Base-by-base conservation (phyloP, 345 rosid species). In the Moricandia arvensis region DNA sequence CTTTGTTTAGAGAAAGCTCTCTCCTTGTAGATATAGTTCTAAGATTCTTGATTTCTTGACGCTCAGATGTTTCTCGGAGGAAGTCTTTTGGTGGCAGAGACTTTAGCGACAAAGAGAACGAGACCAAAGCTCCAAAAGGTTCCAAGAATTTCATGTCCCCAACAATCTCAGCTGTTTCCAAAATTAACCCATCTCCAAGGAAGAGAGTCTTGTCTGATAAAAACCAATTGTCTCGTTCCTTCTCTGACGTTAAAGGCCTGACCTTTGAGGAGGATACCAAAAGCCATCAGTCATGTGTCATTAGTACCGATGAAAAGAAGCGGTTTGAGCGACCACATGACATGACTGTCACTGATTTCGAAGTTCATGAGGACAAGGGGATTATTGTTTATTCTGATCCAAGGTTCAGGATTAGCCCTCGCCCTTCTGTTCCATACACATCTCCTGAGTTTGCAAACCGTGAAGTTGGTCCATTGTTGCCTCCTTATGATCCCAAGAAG, bases 131-230 rank as follows among this genome's bases (percentile, higher is more conserved):
- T 45, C 76, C 82, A 30, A 93, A 80, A 70, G 76, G 84, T 54
- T 60, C 84, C 17, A 93, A 87, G 87, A 80, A 88, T 80, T 93
- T 93, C 81, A 93, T 88, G 98, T 87, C 91, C 58, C 97, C 97
- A 10, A 93, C 98, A 27, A 87, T 91, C 18, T 89, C 97, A 63
- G 96, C 98, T 0, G 93, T 84, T 71, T 93, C 96, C 8, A 91
- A 93, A n/a, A n/a, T n/a, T n/a, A n/a, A n/a, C n/a, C n/a, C n/a
- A n/a, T n/a, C n/a, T n/a, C n/a, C n/a, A n/a, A 88, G 87, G 82
- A 93, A 89, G 87, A 88, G 80, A 74, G 76, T 93, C 7, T 86
- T 93, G 80, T 71, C 80, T 1, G 96, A 93, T 51, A 87, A 77
- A 74, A 89, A 86, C 18, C 93, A 89, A 64, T 45, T 78, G n/a